Percentiles rank a stretch among this genome's conserved stretches.
Conservation (phyloP, 306 rosid species). For the Casuarina cunninghamiana region DNA sequence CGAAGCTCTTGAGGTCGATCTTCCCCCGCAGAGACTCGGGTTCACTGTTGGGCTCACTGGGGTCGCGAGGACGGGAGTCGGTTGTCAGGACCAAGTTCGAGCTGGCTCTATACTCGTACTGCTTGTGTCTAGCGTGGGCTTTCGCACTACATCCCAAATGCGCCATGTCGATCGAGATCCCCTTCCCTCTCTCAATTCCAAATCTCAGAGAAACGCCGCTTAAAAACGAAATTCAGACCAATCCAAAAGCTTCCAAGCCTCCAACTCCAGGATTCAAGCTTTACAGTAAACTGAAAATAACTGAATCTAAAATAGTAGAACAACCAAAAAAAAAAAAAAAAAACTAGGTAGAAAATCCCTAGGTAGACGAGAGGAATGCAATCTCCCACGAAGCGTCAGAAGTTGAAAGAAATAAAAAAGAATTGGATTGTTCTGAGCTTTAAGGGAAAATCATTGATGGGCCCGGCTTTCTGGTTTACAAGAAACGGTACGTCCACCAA, state of each 20-base stretch:
- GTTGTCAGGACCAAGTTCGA: constrained; percentile 83
- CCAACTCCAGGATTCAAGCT: not conserved
- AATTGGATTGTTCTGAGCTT: too few relatives aligned
- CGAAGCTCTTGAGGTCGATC: constrained; percentile 53
- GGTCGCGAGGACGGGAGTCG: constrained; percentile 82
- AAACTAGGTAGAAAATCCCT: not conserved
- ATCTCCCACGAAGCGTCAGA: too few relatives aligned
- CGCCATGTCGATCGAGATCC: constrained; percentile 43
- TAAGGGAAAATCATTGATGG: too few relatives aligned
- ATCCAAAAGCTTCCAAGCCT: not conserved
- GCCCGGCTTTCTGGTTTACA: too few relatives aligned
- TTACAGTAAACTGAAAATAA: too few relatives aligned
- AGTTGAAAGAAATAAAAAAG: too few relatives aligned
- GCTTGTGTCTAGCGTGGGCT: constrained; percentile 44
- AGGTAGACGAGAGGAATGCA: too few relatives aligned
- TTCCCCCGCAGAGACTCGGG: constrained; percentile 77
- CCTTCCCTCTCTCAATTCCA: not conserved
- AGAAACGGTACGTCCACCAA: too few relatives aligned
- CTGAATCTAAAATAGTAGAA: too few relatives aligned
- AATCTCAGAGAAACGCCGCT: constrained; percentile 7
- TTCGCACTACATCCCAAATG: constrained; percentile 92
- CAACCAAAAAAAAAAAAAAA: not conserved
- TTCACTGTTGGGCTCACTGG: constrained; percentile 91
- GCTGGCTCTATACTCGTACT: constrained; percentile 73
- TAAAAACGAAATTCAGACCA: not conserved